These are phyloP conservation scores for Obba rivulosa DNA, from an alignment of 768 basidiomycete species.

Conservation along the genomic window DNA sequence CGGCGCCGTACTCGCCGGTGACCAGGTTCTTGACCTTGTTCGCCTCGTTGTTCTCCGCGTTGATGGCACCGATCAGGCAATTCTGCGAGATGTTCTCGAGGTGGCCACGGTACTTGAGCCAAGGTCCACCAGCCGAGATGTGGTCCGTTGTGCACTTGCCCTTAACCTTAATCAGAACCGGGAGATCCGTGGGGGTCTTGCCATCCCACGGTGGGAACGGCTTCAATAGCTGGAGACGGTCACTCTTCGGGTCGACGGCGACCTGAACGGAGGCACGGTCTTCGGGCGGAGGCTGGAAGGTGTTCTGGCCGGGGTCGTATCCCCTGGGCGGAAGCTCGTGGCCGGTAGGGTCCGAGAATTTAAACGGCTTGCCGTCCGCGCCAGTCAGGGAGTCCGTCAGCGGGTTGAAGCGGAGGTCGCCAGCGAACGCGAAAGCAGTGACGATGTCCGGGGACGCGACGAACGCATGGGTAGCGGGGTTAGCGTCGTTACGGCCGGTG, in stretches of 20 bases:
- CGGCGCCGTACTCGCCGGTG: constrained; percentile 79
- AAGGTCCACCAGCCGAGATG: constrained; percentile 96
- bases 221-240: constrained; percentile 85
- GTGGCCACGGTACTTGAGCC: constrained; percentile 99
- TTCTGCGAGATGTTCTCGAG: constrained; percentile 98
- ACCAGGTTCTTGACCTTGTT: constrained; percentile 92
- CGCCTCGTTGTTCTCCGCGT: constrained; percentile 90
- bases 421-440: constrained; percentile 95
- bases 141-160: constrained; percentile 99
- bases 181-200: constrained; percentile 83
- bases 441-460: constrained; percentile 93
- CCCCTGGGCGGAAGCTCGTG: constrained; percentile 92
- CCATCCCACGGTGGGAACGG: constrained; percentile 94
- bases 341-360: constrained; percentile 89
- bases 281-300: constrained; percentile 90
- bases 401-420: constrained; percentile 94
- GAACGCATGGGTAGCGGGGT: constrained; percentile 97
- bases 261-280: constrained; percentile 84
- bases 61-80: constrained; percentile 97
- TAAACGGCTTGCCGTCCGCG: constrained; percentile 93
- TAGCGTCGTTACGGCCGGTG: constrained; percentile 98
- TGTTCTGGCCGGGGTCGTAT: constrained; percentile 95
- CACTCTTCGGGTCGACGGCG: constrained; percentile 77
- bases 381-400: constrained; percentile 85
- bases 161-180: constrained; percentile 95